Conservation (phyloP, 176 grass and related monocot genomes). For the Cenchrus americanus region DNA sequence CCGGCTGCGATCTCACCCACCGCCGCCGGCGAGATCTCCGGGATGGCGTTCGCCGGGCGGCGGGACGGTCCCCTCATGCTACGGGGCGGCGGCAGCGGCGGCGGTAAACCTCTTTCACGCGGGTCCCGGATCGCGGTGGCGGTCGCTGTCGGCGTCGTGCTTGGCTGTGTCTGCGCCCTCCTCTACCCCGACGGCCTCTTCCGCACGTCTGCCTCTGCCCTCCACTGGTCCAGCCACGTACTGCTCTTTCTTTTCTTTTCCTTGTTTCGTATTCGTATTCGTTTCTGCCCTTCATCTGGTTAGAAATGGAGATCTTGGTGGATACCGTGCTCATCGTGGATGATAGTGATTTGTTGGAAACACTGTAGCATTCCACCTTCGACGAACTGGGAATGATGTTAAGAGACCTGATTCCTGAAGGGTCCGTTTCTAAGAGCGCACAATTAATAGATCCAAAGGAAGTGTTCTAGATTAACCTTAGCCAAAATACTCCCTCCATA, state of each 20-base stretch:
- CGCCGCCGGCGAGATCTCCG: slow-evolving; percentile 19
- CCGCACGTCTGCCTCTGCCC: slow-evolving; percentile 5
- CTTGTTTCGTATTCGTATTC: not conserved
- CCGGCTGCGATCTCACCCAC: slow-evolving; percentile 9
- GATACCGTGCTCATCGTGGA: not conserved
- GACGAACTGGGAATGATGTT: not conserved
- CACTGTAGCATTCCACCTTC: not conserved
- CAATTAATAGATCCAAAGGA: slow-evolving; percentile 17
- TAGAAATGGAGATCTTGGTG: not conserved
- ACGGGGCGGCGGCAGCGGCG: not conserved
- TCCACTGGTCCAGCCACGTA: slow-evolving; percentile 6
- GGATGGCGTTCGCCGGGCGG: slow-evolving; percentile 33
- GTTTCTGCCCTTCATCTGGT: not conserved
- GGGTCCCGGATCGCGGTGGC: slow-evolving; percentile 10
- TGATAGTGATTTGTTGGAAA: not conserved
- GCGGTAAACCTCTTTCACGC: not conserved
- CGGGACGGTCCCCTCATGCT: slow-evolving; percentile 26
- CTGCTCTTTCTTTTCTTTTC: not conserved
- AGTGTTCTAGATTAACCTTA: slow-evolving; percentile 2
- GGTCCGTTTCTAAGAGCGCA: not conserved
- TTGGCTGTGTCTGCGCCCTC: slow-evolving; percentile 23
- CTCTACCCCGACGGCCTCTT: slow-evolving; percentile 11
- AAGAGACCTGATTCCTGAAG: not conserved
- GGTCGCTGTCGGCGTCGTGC: slow-evolving; percentile 10
- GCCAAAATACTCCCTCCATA: not conserved